A percentile compares a stretch with the other conserved stretches of the same genome.
Evolutionary conservation across 331 rosid genomes (phyloP).

Genomic region (Cydonia oblonga): DNA sequence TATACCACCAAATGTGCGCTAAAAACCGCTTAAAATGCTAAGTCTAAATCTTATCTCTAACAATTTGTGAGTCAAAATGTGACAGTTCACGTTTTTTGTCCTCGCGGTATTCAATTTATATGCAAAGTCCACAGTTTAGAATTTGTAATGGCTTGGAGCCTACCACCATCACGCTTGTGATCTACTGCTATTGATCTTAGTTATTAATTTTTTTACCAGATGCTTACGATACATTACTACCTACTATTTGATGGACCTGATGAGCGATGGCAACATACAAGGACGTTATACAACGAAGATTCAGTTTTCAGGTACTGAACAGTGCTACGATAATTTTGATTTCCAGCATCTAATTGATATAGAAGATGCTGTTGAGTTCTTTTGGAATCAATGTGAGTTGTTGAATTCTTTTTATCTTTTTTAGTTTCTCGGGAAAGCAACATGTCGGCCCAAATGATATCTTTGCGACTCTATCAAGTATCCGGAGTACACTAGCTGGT

Average conservation of each 20-base stretch:
- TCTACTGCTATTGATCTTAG: not conserved
- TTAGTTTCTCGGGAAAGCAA: conserved; percentile 76
- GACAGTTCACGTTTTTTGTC: too few relatives aligned
- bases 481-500: conserved; percentile 66
- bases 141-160: not conserved
- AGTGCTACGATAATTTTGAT: not conserved
- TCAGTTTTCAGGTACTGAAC: conserved; percentile 61
- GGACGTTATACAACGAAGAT: conserved; percentile 48
- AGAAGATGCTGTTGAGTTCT: too few relatives aligned
- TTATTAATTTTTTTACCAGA: conserved; percentile 33
- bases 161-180: not conserved
- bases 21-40: not conserved
- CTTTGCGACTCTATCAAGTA: conserved; percentile 44
- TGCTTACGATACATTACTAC: conserved; percentile 89
- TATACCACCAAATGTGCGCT: not conserved
- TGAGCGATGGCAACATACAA: conserved; percentile 70
- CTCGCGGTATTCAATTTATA: not conserved
- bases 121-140: not conserved
- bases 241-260: conserved; percentile 77
- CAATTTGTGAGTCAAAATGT: too few relatives aligned
- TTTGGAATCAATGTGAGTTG: too few relatives aligned
- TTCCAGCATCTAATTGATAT: too few relatives aligned
- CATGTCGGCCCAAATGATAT: conserved; percentile 48
- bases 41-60: too few relatives aligned
- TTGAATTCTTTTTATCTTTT: not conserved